Base-by-base conservation (phyloP, 2,329 filamentous ascomycete species). In the Beauveria sp. region DNA sequence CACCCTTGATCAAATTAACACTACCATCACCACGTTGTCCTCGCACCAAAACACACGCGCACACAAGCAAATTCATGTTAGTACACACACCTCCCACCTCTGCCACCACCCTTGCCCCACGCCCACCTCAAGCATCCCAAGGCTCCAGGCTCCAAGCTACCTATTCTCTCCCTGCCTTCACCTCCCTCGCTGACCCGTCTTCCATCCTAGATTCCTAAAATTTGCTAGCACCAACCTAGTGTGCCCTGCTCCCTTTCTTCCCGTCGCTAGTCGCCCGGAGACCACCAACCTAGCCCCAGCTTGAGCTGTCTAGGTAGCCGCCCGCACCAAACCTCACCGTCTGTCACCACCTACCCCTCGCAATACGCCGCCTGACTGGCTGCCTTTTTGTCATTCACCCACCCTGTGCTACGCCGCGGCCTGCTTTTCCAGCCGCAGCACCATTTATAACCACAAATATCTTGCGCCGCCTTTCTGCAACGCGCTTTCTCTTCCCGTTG, bases 331-430 rank as follows among this genome's bases (percentile, higher is more conserved):
- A 50, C 34, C 48, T 59, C 56, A 59, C 56, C 56, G 48, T 59
- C 38, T 45, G 38, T 40, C 55, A 58, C 48, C 43, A 50, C 24
- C 48, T 60, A 34, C 57, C 49, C 57, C 49, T 60, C 57, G 49
- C 49, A 18, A 46, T 28, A 38, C 38, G 57, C 49, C 57, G 49
- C 57, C 57, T 53, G 57, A 60, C 57, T 60, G 57, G 57, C 57
- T 46, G 49, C 57, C 20, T 53, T 60, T 43, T 51, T 60, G 38
- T 46, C 52, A 38, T 53, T 60, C 57, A 22, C 57, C 57, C 57
- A 60, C 57, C 57, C 43, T 60, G 57, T 60, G 49, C 57, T 38
- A 60, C 57, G 40, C 57, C 57, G 49, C 57, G 48, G 49, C 56
- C 40, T 59, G 24, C 40, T 24, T 53, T 60, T 53, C 26, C 48